Evolutionary conservation across 768 basidiomycete species (phyloP), one percentile per base, ranked within the genome.

Genomic region (Hysterangium stoloniferum): DNA sequence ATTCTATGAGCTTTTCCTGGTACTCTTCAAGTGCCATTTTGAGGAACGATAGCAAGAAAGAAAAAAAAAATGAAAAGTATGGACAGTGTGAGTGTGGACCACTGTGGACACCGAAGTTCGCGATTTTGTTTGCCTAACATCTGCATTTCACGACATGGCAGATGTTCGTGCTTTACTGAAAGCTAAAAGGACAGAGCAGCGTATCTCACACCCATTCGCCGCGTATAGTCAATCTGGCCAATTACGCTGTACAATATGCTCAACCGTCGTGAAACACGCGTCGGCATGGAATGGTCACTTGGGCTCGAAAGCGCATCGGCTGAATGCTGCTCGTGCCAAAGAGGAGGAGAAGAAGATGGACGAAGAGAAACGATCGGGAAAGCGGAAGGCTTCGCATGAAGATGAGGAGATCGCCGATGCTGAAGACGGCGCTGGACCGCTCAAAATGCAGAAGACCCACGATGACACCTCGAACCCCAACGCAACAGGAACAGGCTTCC

Each of bases 211-310:
- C 59, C 84, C 85, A 1, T 71, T 81, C 36, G 88, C 88, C 5
- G 65, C 80, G 3, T 91, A 92, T 61, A 78, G 67, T 22, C 57
- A 76, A 4, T 67, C 67, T 24, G 85, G 86, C 40, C 82, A 85
- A 59, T 71, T 92, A 25, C 77, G 79, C 52, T 92, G 88, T 58
- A 59, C 70, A 4, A 75, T 79, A 22, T 92, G 88, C 59, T 72
- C 72, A 1, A 74, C 69, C 9, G 52, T 66, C 17, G 72, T 92
- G 51, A 91, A 89, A 59, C 79, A 88, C 59, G 75, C 85, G 3
- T 78, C 84, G 22, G 84, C 84, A n/a, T 92, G 88, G 88, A 80
- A 88, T 53, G 86, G 88, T 19, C 88, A 92, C 65, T 63, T 92
- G 17, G 87, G 83, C 11, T 87, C 84, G 67, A 91, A 91, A 67